These are phyloP conservation scores for Boechera stricta DNA, from an alignment of 345 rosid species.

Conservation along the genomic window DNA sequence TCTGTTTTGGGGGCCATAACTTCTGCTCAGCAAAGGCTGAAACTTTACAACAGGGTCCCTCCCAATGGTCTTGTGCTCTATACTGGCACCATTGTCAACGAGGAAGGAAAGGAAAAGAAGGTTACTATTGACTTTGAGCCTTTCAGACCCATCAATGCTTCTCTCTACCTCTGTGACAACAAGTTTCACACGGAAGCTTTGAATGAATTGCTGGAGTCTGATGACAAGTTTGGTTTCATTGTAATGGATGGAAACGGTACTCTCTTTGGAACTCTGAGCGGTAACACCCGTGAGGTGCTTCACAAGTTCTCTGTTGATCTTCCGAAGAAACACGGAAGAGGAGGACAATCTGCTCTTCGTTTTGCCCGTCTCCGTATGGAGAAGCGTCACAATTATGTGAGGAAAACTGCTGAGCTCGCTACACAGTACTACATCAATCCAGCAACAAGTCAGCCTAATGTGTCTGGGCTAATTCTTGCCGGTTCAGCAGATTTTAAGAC, in stretches of 20 bases:
- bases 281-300: constrained; percentile 6
- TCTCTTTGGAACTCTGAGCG: constrained; percentile 6
- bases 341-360: constrained; percentile 4
- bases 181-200: background rate
- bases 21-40: background rate
- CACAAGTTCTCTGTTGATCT: constrained; percentile 11
- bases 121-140: constrained; percentile 5
- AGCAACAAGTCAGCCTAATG: background rate
- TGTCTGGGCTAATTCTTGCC: background rate
- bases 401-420: constrained; percentile 12
- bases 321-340: background rate
- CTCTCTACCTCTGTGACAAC: constrained; percentile 2
- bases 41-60: constrained; percentile 7
- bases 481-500: constrained; percentile 4
- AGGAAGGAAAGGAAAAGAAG: background rate
- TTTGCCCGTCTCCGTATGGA: constrained; percentile 1
- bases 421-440: constrained; percentile 4
- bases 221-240: constrained; percentile 3
- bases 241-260: background rate
- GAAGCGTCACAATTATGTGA: constrained; percentile 6
- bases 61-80: constrained; percentile 1
- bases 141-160: background rate
- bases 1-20: background rate
- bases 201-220: background rate
- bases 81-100: background rate